Base-by-base conservation (phyloP, 2,329 filamentous ascomycete species). In the Trichoderma pleuroti region DNA sequence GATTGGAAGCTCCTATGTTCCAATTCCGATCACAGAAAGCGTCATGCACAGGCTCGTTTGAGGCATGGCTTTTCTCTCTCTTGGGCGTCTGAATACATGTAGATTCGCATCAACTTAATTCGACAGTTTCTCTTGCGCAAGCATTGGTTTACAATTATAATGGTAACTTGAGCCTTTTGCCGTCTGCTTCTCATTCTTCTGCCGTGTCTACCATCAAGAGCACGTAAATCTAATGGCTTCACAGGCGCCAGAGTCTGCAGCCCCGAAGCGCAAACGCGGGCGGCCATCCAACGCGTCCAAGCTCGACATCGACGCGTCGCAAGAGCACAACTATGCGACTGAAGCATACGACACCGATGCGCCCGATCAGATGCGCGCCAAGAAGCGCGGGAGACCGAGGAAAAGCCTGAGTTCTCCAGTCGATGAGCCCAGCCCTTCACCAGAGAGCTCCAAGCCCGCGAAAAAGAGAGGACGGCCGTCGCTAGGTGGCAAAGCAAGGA, bases 251-350 rank as follows among this genome's bases (percentile, higher is more conserved):
- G 73, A 75, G 46, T 74, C 77, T 67, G 73, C 78, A 36, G 75
- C 75, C 32, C 78, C 78, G 67, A 82, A 82, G 74, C 83, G 83
- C 73, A 84, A 84, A 75, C 83, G 83, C 76, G 81, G 81, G 68
- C 79, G 81, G 52, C 81, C 80, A 14, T 75, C 80, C 36, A 81
- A 81, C 82, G 82, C 82, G 81, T 80, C 80, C 69, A 80, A 77
- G 72, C 71, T 77, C 30, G 70, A 68, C 36, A 68, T 69, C 72
- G 73, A 71, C 78, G 76, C 76, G 76, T 76, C 76, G 61, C 74
- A 74, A 56, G 54, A 72, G 62, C 59, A 68, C 73, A 52, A 39
- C 42, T 49, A 68, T 32, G 72, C 73, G 46, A 72, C 69, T 28
- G 68, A 71, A 28, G 64, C 59, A 11, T 54, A 67, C 71, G 74